These are phyloP conservation scores for Eucalyptus dawsonii DNA, from an alignment of 345 rosid genomes.

Conservation along the genomic window DNA sequence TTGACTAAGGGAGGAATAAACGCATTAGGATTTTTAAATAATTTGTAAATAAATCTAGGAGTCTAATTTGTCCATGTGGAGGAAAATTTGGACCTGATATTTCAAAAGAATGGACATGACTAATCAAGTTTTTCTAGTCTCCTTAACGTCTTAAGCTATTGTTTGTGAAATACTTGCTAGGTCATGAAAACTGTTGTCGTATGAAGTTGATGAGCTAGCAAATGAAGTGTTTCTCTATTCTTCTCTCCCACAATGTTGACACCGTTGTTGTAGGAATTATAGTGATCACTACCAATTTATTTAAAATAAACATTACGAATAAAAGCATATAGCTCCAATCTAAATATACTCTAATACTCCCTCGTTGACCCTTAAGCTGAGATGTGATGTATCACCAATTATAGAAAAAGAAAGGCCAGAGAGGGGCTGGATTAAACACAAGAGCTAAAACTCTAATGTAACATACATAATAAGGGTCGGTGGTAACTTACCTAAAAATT, in stretches of 20 bases:
- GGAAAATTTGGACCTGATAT: background rate
- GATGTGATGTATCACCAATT: background rate
- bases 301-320: background rate
- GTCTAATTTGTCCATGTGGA: background rate
- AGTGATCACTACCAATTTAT: background rate
- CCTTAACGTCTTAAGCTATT: background rate
- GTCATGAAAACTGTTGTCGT: background rate
- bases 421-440: background rate
- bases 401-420: background rate
- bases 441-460: background rate
- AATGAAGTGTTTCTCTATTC: background rate
- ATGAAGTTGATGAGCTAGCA: background rate
- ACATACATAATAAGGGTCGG: background rate
- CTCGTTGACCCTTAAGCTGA: background rate
- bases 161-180: background rate
- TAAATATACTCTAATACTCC: background rate
- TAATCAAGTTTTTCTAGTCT: background rate
- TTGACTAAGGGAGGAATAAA: background rate
- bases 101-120: background rate
- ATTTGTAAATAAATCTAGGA: background rate
- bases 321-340: background rate
- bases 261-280: background rate
- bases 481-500: background rate
- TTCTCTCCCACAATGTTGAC: background rate
- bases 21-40: background rate